These are phyloP conservation scores for Tricladium varicosporioides DNA, from an alignment of 2,329 filamentous ascomycete genomes.

Conservation along the genomic window DNA sequence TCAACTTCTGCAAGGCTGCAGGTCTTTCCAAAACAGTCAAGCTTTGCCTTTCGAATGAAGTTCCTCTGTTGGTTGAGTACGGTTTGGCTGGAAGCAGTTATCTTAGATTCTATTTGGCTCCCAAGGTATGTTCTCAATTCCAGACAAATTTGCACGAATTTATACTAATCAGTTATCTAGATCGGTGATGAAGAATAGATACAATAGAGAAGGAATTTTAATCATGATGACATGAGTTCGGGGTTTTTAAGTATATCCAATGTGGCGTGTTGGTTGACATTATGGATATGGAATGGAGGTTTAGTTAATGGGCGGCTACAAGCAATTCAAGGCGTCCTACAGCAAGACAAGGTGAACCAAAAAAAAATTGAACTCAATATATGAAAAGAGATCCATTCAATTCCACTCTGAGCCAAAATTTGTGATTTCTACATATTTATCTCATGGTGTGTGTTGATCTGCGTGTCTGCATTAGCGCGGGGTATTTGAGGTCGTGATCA, in stretches of 20 bases:
- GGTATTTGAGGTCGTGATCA: constrained; percentile 12
- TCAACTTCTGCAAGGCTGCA: constrained; percentile 99
- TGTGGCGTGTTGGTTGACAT: constrained; percentile 33
- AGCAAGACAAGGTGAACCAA: background rate
- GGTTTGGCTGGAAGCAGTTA: constrained; percentile 77
- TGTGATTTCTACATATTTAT: constrained; percentile 3
- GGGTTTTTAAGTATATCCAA: constrained; percentile 28
- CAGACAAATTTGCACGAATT: background rate
- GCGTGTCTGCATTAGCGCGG: constrained; percentile 23
- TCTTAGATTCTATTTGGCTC: constrained; percentile 94
- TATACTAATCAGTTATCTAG: constrained; percentile 41
- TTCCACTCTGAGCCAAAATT: constrained; percentile 3
- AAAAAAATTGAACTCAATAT: constrained; percentile 13
- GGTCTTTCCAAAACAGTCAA: constrained; percentile 79
- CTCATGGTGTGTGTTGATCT: constrained; percentile 1
- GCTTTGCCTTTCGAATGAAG: constrained; percentile 92
- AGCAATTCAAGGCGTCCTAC: background rate
- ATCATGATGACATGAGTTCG: constrained; percentile 25
- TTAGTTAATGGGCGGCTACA: constrained; percentile 2
- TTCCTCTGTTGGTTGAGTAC: constrained; percentile 95
- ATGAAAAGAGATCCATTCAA: constrained; percentile 14
- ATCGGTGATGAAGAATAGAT: constrained; percentile 66
- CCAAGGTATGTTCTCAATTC: constrained; percentile 65
- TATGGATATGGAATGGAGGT: constrained; percentile 28
- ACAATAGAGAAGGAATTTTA: constrained; percentile 18